Base-by-base conservation (phyloP, 1,284 basidiomycete genomes). In the Malassezia psittaci region DNA sequence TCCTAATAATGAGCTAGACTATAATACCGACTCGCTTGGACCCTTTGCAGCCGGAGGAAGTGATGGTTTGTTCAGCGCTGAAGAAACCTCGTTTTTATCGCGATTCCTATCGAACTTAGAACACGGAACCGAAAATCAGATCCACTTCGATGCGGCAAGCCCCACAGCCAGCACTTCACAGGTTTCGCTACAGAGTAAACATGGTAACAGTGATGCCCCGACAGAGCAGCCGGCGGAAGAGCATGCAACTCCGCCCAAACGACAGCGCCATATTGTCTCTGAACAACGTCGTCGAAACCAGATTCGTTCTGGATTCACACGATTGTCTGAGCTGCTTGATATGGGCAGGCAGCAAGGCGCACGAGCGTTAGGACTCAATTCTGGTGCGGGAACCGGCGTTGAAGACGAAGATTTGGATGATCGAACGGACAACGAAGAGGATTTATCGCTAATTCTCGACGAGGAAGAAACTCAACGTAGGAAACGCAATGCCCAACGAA, bases 401-500 rank as follows among this genome's bases (percentile, higher is more conserved):
- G 72, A 74, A 52, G 72, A 74, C 34, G 71, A 73, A 49, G 67
- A 68, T 10, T 48, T 72, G 12, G 69, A 71, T 36, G 70, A 73
- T 44, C 63, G 69, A 11, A 66, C 63, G 15, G 66, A 70, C 35
- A 53, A 66, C 5, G 68, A 70, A 24, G 64, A 67, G 38, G 66
- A 62, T 7, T 62, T 57, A 8, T 36, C 46, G 18, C 49, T 57
- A 18, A 18, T 45, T 19, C 50, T 43, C 16, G 54, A 60, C 15
- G 54, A 60, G 16, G 63, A 61, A 35, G 59, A 52, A 40, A 34
- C 36, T 6, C 43, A 47, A 46, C 54, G 54, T 39, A 49, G 54
- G 29, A 43, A 44, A 21, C 49, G 50, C 29, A 57, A 57, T 48
- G 54, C 54, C 16, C 54, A 52, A 42, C 43, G 54, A 4, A 49